A percentile compares a stretch with the other conserved stretches of the same genome.
These are phyloP conservation scores for Lophiostoma macrostomum DNA, from an alignment of 495 filamentous ascomycete species.

Conservation along the genomic window DNA sequence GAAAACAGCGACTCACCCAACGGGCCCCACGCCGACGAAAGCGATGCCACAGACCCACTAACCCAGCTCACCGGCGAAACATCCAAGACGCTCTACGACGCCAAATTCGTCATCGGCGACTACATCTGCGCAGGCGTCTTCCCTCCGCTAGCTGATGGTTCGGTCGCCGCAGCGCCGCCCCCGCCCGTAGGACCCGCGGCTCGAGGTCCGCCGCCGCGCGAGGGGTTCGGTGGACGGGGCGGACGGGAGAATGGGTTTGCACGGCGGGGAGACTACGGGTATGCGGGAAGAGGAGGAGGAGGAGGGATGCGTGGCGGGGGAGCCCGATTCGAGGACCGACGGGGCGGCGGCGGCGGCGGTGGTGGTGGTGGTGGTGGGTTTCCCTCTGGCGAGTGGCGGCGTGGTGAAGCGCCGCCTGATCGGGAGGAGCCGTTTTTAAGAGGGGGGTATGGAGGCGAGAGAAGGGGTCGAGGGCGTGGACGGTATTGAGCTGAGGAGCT, in stretches of 20 bases:
- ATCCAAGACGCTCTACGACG: constrained; percentile 70
- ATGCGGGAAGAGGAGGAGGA: constrained; percentile 39
- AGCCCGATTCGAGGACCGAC: not conserved
- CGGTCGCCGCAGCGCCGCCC: constrained; percentile 58
- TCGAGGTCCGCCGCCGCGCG: constrained; percentile 16
- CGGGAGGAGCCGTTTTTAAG: constrained; percentile 42
- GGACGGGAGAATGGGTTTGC: constrained; percentile 18
- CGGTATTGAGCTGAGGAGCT: constrained; percentile 3
- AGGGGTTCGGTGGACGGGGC: constrained; percentile 31
- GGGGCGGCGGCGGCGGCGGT: constrained; percentile 19
- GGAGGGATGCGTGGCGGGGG: constrained; percentile 40
- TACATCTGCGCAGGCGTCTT: constrained; percentile 79
- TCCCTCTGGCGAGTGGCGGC: constrained; percentile 58
- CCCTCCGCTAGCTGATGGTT: constrained; percentile 69
- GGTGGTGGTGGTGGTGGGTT: constrained; percentile 32
- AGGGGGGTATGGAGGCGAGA: constrained; percentile 30
- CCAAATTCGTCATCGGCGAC: constrained; percentile 82
- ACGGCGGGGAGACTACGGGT: constrained; percentile 8
- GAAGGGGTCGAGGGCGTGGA: constrained; percentile 19
- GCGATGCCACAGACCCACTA: constrained; percentile 17
- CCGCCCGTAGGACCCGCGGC: constrained; percentile 34
- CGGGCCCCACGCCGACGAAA: constrained; percentile 9
- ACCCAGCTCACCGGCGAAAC: constrained; percentile 53
- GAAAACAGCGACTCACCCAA: constrained; percentile 26
- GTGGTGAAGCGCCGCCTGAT: constrained; percentile 54